phyloP scores from a whole-genome alignment of 352 stramenopile species.

The Phytophthora hibernalis region DNA sequence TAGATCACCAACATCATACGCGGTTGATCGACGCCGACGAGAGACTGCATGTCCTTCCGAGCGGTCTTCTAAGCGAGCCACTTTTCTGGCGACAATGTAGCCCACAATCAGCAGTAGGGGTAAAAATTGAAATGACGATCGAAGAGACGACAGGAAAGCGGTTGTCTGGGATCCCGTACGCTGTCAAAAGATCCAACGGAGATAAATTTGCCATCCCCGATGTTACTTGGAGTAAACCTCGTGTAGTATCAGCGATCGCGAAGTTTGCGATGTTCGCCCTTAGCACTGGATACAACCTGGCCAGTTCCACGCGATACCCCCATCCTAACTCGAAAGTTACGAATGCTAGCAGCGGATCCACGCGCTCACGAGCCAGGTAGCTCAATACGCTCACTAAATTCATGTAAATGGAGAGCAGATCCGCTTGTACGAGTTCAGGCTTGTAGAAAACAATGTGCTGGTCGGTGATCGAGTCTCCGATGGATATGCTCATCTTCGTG shows the following conservation, averaged over 20 bases:
- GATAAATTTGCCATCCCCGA: slow-evolving; percentile 27
- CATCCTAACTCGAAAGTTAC: slow-evolving; percentile 37
- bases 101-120: slow-evolving; percentile 33
- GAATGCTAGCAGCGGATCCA: slow-evolving; percentile 44
- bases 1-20: slow-evolving; percentile 3
- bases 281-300: slow-evolving; percentile 21
- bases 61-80: slow-evolving; percentile 17
- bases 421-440: slow-evolving; percentile 32
- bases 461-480: slow-evolving; percentile 27
- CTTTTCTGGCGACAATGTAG: slow-evolving; percentile 34
- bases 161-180: slow-evolving; percentile 27
- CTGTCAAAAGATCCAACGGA: slow-evolving; percentile 33
- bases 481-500: slow-evolving; percentile 33
- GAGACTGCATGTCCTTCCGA: not conserved
- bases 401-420: slow-evolving; percentile 48
- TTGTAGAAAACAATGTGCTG: slow-evolving; percentile 41
- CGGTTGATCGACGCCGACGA: slow-evolving; percentile 6
- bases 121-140: slow-evolving; percentile 32
- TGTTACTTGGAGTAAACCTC: slow-evolving; percentile 19
- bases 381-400: slow-evolving; percentile 32
- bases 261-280: slow-evolving; percentile 20
- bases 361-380: slow-evolving; percentile 26
- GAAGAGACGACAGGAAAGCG: slow-evolving; percentile 17
- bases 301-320: slow-evolving; percentile 18
- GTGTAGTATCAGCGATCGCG: slow-evolving; percentile 20